Evolutionary conservation across 1,284 basidiomycete species (phyloP).

Genomic region (Cerrena zonata): DNA sequence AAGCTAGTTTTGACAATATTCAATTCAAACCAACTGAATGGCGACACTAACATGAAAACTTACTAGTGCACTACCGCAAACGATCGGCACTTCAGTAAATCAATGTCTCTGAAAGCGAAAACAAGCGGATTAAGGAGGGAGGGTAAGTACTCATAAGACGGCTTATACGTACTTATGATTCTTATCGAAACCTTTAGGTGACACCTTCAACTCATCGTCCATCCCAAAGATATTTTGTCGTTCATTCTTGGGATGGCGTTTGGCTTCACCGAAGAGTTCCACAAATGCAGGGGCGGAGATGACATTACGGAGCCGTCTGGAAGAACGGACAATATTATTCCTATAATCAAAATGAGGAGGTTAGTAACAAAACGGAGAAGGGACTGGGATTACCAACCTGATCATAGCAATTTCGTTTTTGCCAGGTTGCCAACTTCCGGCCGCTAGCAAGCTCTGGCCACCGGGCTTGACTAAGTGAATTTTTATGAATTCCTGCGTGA

Average conservation of each 20-base stretch:
- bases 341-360: slow-evolving; percentile 30
- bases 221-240: slow-evolving; percentile 73
- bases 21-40: background rate
- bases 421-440: slow-evolving; percentile 79
- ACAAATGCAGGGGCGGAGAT: slow-evolving; percentile 67
- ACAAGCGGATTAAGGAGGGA: background rate
- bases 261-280: slow-evolving; percentile 65
- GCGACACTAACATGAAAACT: slow-evolving; percentile 22
- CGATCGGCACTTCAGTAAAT: slow-evolving; percentile 77
- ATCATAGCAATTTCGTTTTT: slow-evolving; percentile 74
- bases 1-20: slow-evolving; percentile 53
- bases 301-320: slow-evolving; percentile 57
- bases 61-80: slow-evolving; percentile 68
- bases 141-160: no score
- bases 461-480: slow-evolving; percentile 60
- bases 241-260: slow-evolving; percentile 54
- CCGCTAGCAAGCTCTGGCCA: slow-evolving; percentile 66
- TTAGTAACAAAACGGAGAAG: slow-evolving; percentile 1
- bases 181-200: slow-evolving; percentile 84
- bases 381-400: slow-evolving; percentile 38
- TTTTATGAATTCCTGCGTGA: background rate
- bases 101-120: slow-evolving; percentile 61
- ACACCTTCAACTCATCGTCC: slow-evolving; percentile 75
- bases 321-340: slow-evolving; percentile 57
- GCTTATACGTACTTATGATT: slow-evolving; percentile 53